A percentile compares a stretch with the other conserved stretches of the same genome.
These are phyloP conservation scores for Paragyromitra xinjiangensis DNA, from an alignment of 495 filamentous ascomycete species.

Conservation along the genomic window DNA sequence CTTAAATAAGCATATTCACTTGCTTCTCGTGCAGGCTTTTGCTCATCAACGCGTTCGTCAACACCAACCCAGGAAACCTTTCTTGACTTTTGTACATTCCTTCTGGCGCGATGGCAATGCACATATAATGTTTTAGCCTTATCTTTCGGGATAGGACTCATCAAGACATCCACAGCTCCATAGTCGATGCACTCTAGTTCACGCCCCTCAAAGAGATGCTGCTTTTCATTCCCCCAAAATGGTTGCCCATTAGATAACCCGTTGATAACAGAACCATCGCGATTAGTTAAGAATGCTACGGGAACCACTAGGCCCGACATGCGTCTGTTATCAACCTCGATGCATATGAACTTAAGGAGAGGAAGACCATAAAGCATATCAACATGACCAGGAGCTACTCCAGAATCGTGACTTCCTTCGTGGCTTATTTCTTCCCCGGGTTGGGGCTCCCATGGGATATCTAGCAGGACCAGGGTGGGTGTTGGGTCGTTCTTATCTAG, in stretches of 20 bases:
- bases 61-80: conserved; percentile 93
- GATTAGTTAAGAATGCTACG: conserved; percentile 68
- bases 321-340: conserved; percentile 74
- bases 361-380: conserved; percentile 73
- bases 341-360: conserved; percentile 73
- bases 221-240: conserved; percentile 59
- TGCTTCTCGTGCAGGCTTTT: conserved; percentile 66
- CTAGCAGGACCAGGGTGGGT: conserved; percentile 79
- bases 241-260: conserved; percentile 28
- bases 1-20: conserved; percentile 78
- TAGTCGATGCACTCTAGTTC: conserved; percentile 70
- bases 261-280: conserved; percentile 26
- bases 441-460: conserved; percentile 69
- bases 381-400: conserved; percentile 58
- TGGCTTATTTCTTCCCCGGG: conserved; percentile 59
- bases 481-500: conserved; percentile 71
- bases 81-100: conserved; percentile 72
- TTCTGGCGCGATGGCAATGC: conserved; percentile 82
- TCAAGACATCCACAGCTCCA: conserved; percentile 85
- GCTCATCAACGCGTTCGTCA: conserved; percentile 78
- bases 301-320: conserved; percentile 78
- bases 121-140: conserved; percentile 76
- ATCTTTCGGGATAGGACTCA: conserved; percentile 75
- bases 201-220: conserved; percentile 57
- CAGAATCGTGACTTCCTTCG: conserved; percentile 58